Evolutionary conservation across 1,139 yeast genomes (phyloP).

Genomic region (Hyphopichia buzzinii): DNA sequence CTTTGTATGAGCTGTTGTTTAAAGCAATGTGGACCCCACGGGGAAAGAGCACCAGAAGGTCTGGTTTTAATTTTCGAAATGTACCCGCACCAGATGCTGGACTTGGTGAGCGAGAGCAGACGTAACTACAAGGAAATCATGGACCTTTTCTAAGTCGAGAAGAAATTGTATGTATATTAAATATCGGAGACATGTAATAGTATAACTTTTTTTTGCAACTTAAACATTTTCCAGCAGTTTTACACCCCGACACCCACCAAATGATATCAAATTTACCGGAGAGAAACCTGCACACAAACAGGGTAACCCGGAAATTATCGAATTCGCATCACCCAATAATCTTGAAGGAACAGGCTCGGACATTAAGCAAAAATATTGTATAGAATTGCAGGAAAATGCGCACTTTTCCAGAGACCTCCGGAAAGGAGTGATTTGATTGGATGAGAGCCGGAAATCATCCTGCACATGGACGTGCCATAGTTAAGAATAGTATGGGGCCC

Average conservation of each 20-base stretch:
- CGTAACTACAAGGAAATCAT: neutral
- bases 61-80: conserved; percentile 20
- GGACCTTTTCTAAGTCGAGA: neutral
- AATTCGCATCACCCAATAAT: neutral
- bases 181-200: no score
- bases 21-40: conserved; percentile 5
- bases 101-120: conserved; percentile 1
- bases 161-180: neutral
- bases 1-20: conserved; percentile 19
- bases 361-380: neutral
- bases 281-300: neutral
- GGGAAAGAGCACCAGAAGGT: conserved; percentile 16
- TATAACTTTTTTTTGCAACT: no score
- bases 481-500: conserved; percentile 1
- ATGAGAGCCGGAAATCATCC: neutral
- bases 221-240: no score
- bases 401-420: neutral
- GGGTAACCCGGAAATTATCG: neutral
- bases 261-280: no score
- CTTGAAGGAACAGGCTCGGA: neutral
- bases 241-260: no score
- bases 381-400: neutral
- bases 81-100: conserved; percentile 18
- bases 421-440: neutral
- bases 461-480: neutral